Evolutionary conservation across 2,329 filamentous ascomycete genomes (phyloP), one percentile per base, ranked within the genome.

Genomic region (Truncatella angustata): DNA sequence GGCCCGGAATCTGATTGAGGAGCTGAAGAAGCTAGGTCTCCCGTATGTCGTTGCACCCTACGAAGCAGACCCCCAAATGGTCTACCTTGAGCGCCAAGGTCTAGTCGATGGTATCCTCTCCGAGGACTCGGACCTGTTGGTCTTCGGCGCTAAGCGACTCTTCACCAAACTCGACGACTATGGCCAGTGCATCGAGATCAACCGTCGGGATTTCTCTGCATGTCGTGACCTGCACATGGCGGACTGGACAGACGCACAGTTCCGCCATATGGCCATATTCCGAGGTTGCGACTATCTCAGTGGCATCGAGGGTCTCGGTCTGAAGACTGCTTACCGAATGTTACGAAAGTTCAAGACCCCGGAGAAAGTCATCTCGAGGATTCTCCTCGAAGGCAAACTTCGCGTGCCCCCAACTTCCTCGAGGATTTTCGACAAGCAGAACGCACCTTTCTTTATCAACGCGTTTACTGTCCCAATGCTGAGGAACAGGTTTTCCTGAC

Each of bases 241-340:
- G 4, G 93, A 92, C 6, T 99, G 93, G 93, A 88, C 90, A 2
- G 93, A 97, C 67, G 78, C 80, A 9, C 90, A 97, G 60, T 99
- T 99, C 63, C 84, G 94, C 54, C 86, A 85, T 49, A 99, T 99
- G 94, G 91, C 92, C 36, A 99, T 99, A 59, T 73, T 99, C 54
- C 96, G 91, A 66, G 94, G 94, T 6, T 99, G 94, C 66, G 94
- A 99, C 67, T 99, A 99, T 68, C 80, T 97, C n/a, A 77, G 86
- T 2, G 88, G 88, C 53, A 89, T 99, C 56, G 86, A 84, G 52
- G 88, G 88, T 47, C 84, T 99, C 70, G 94, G 94, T 0, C 70
- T 99, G 51, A 97, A 97, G 76, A 97, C 92, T 5, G 93, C 94
- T 0, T 89, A 99, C 70, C 86, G 91, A 40, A 83, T 94, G 74